Evolutionary conservation across 2,329 filamentous ascomycete species (phyloP).

Genomic region (Colletotrichum acutatum): DNA sequence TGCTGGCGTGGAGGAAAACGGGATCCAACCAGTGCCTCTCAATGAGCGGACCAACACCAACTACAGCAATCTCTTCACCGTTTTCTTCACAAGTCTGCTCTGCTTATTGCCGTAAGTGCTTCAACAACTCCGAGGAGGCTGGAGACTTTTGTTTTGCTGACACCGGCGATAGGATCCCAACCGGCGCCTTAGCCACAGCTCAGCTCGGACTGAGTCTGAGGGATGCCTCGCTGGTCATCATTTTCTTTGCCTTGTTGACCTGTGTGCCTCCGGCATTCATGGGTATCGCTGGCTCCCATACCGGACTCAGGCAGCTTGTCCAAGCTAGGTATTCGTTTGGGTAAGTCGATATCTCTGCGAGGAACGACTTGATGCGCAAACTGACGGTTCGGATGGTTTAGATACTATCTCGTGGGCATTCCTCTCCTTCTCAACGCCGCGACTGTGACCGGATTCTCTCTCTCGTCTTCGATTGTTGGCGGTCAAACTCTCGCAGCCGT

Average conservation of each 20-base stretch:
- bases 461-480: slow-evolving; percentile 66
- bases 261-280: slow-evolving; percentile 65
- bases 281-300: slow-evolving; percentile 64
- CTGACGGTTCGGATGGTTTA: slow-evolving; percentile 34
- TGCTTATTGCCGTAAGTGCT: slow-evolving; percentile 66
- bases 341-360: slow-evolving; percentile 41
- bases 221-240: slow-evolving; percentile 65
- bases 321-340: slow-evolving; percentile 71
- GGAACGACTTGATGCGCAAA: not conserved
- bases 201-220: slow-evolving; percentile 64
- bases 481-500: slow-evolving; percentile 64
- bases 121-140: not conserved
- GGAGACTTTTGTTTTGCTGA: slow-evolving; percentile 1
- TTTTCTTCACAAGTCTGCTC: slow-evolving; percentile 69
- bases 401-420: slow-evolving; percentile 61
- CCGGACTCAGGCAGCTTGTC: slow-evolving; percentile 69
- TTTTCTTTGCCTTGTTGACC: slow-evolving; percentile 68
- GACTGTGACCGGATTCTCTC: slow-evolving; percentile 67
- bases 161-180: slow-evolving; percentile 57
- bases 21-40: slow-evolving; percentile 65
- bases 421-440: slow-evolving; percentile 66
- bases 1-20: slow-evolving; percentile 62
- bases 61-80: slow-evolving; percentile 67
- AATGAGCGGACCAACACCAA: slow-evolving; percentile 64
- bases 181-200: slow-evolving; percentile 67